Evolutionary conservation across 2,329 filamentous ascomycete species (phyloP).

Genomic region (Botryotinia narcissicola): DNA sequence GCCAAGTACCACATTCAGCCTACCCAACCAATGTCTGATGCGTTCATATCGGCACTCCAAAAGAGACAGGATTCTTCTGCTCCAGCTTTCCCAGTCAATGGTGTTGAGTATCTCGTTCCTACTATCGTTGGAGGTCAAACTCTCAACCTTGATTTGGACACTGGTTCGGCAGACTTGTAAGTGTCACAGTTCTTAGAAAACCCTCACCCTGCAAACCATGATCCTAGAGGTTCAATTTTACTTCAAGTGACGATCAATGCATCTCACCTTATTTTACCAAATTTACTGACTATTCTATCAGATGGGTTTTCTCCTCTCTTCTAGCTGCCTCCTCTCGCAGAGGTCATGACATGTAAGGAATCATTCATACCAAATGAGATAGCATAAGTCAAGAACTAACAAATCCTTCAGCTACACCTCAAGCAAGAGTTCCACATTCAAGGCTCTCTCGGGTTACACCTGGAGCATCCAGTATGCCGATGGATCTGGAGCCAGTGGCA

Average conservation of each 20-base stretch:
- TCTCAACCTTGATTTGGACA: slow-evolving; percentile 38
- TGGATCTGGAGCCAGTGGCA: slow-evolving; percentile 39
- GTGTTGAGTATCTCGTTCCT: slow-evolving; percentile 34
- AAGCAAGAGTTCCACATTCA: slow-evolving; percentile 32
- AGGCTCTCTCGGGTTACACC: slow-evolving; percentile 30
- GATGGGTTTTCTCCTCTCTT: slow-evolving; percentile 37
- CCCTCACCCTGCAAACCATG: not conserved
- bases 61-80: slow-evolving; percentile 37
- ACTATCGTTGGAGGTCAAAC: slow-evolving; percentile 34
- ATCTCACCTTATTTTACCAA: not conserved
- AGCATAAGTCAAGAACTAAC: not conserved
- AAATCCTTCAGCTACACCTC: slow-evolving; percentile 31
- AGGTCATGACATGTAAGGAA: slow-evolving; percentile 16
- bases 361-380: not conserved
- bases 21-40: slow-evolving; percentile 29
- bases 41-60: slow-evolving; percentile 28
- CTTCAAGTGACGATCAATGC: not conserved
- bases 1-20: slow-evolving; percentile 36
- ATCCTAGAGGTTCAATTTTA: not conserved
- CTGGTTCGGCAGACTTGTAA: slow-evolving; percentile 37
- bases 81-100: slow-evolving; percentile 26
- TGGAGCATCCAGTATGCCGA: slow-evolving; percentile 39
- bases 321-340: slow-evolving; percentile 23
- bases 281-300: not conserved
- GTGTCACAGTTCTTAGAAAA: slow-evolving; percentile 16